Evolutionary conservation across 2,329 filamentous ascomycete genomes (phyloP).

Genomic region (Fusarium albosuccineum): DNA sequence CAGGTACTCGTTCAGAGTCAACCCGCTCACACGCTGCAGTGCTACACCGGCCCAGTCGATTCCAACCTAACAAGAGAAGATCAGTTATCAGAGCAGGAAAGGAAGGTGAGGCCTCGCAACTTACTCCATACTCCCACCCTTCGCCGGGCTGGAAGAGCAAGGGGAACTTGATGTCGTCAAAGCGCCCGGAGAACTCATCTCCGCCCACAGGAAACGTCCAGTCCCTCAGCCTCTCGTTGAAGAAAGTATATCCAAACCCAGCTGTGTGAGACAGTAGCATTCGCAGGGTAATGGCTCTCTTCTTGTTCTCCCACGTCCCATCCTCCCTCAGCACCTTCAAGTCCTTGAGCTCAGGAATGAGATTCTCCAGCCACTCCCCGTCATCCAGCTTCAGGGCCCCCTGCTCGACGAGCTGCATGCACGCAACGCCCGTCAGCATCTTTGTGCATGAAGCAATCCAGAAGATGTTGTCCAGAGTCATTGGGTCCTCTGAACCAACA

Average conservation of each 20-base stretch:
- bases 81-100: background rate
- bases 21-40: conserved; percentile 59
- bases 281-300: conserved; percentile 65
- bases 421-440: conserved; percentile 64
- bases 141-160: conserved; percentile 74
- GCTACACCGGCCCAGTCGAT: conserved; percentile 68
- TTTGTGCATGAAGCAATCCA: conserved; percentile 72
- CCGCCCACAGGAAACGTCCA: conserved; percentile 63
- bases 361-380: conserved; percentile 57
- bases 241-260: conserved; percentile 70
- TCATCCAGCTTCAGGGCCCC: conserved; percentile 64
- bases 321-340: conserved; percentile 60
- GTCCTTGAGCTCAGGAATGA: conserved; percentile 64
- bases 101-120: conserved; percentile 23
- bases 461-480: conserved; percentile 72
- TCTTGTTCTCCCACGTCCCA: conserved; percentile 58
- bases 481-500: conserved; percentile 58
- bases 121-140: conserved; percentile 71
- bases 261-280: conserved; percentile 69
- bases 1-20: conserved; percentile 62
- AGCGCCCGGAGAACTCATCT: conserved; percentile 69
- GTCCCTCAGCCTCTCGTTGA: conserved; percentile 62
- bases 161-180: conserved; percentile 64
- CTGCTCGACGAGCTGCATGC: conserved; percentile 70
- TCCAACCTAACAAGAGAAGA: conserved; percentile 52